A percentile compares a stretch with the other conserved stretches of the same genome.
These are phyloP conservation scores for Effrenium voratum DNA, from an alignment of 73 alveolate species.

Conservation along the genomic window DNA sequence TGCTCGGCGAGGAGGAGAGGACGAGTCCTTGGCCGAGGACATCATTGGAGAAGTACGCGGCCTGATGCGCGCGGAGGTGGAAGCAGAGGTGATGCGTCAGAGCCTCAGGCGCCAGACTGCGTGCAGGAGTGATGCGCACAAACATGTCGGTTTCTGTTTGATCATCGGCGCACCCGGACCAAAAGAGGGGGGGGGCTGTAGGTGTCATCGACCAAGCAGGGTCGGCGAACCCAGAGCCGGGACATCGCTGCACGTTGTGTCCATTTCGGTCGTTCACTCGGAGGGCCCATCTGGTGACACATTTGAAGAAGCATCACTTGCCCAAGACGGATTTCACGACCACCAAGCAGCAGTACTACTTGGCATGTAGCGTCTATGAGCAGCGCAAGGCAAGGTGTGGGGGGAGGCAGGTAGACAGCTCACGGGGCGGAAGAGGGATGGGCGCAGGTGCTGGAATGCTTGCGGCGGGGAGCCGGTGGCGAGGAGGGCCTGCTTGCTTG, in stretches of 20 bases:
- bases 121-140: too few relatives aligned
- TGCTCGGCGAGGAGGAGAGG: too few relatives aligned
- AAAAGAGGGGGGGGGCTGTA: too few relatives aligned
- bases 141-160: too few relatives aligned
- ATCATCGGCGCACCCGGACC: too few relatives aligned
- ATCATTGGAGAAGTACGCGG: too few relatives aligned
- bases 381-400: background rate
- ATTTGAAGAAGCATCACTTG: background rate
- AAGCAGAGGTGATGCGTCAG: too few relatives aligned
- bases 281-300: background rate
- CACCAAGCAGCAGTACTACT: background rate
- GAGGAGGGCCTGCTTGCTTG: background rate
- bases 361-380: background rate
- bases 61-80: too few relatives aligned
- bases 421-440: background rate
- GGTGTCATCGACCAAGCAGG: too few relatives aligned
- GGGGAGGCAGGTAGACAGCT: background rate
- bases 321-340: background rate
- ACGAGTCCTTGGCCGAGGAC: too few relatives aligned
- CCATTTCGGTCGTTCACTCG: constrained; percentile 5
- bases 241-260: background rate
- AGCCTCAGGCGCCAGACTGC: too few relatives aligned
- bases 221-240: background rate
- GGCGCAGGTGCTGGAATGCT: too few relatives aligned
- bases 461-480: background rate